Base-by-base conservation (phyloP, 331 rosid species). In the Spiraea crenata region DNA sequence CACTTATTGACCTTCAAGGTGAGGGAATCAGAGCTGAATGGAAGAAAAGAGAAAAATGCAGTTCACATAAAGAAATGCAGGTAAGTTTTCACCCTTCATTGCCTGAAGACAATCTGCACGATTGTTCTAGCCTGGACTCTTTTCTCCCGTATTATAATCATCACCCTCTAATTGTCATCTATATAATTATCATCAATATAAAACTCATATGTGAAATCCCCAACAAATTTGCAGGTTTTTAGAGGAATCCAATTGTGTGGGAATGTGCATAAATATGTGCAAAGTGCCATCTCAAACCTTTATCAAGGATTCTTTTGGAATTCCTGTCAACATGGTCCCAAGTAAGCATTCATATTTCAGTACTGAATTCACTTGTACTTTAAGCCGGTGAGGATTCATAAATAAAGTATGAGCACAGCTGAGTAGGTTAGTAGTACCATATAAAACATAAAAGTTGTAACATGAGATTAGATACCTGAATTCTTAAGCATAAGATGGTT, bases 61-160 rank as follows among this genome's bases (percentile, higher is more conserved):
- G 99, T 89, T 80, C 67, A 82, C 77, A 73, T 95, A 70, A 82
- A 68, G 79, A 91, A 91, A 70, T 95, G 99, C 98, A 88, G 99
- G 99, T 87, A 72, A 72, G 57, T 44, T 76, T 67, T 72, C 63
- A 56, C 6, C 73, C 64, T 67, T 79, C 49, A 61, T n/a, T 60
- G 61, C 82, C 74, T 73, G 40, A 57, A 69, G 72, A 80, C 76
- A 55, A 69, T 75, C 57, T 64, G 56, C 73, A 70, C 77, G 76
- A 57, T 25, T 25, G 31, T 25, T 25, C 31, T 25, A 25, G 31
- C 31, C 31, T 25, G 31, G 31, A 25, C 31, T 25, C 31, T 82
- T 77, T 74, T 80, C 52, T 74, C 73, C 81, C 78, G 69, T 56
- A 72, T 51, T 66, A 49, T 72, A 73, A 77, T 85, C 77, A 76